A percentile compares a stretch with the other conserved stretches of the same genome.
Conservation (phyloP, 2,329 filamentous ascomycete genomes). For the Botrytis squamosa region DNA sequence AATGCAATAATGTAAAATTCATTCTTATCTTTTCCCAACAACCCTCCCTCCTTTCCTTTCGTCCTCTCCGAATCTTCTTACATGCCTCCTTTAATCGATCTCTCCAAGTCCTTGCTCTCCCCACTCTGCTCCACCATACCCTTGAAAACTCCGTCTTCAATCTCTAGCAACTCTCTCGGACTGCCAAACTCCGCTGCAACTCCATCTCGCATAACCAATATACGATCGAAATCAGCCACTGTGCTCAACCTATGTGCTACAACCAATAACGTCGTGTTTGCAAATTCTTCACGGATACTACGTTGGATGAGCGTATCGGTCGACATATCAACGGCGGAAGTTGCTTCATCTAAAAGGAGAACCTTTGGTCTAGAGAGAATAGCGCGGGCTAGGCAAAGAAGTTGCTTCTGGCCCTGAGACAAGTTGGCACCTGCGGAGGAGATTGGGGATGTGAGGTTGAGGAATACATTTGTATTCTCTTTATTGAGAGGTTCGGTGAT, state of each 20-base stretch:
- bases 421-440: constrained; percentile 70
- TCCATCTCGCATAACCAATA: constrained; percentile 71
- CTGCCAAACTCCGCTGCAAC: constrained; percentile 64
- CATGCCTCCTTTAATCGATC: constrained; percentile 22
- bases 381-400: constrained; percentile 69
- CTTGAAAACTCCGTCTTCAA: constrained; percentile 28
- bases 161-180: constrained; percentile 52
- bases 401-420: constrained; percentile 71
- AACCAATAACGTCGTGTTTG: constrained; percentile 64
- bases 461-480: constrained; percentile 64
- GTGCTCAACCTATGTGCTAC: constrained; percentile 74
- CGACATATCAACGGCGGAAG: constrained; percentile 71
- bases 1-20: too few relatives aligned
- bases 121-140: constrained; percentile 38
- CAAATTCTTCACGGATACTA: constrained; percentile 69
- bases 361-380: constrained; percentile 70
- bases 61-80: too few relatives aligned
- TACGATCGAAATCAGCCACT: constrained; percentile 71
- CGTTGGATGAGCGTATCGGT: constrained; percentile 72
- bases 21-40: too few relatives aligned
- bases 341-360: constrained; percentile 76
- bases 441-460: constrained; percentile 58
- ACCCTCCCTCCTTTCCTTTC: too few relatives aligned
- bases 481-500: constrained; percentile 39
- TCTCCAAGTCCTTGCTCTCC: constrained; percentile 29